Evolutionary conservation across 306 rosid genomes (phyloP).

Genomic region (Cucurbita pepo): DNA sequence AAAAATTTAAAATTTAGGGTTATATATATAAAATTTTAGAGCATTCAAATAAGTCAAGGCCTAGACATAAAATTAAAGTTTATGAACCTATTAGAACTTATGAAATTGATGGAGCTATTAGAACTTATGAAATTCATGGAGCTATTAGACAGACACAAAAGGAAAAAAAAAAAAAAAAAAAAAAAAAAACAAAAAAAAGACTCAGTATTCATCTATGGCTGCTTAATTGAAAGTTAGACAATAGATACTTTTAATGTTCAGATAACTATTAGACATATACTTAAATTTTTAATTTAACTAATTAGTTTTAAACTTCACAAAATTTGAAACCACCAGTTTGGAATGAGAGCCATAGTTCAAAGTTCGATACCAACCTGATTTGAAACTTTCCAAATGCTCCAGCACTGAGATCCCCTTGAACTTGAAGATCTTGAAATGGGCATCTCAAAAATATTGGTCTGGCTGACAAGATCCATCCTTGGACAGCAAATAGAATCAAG

Average conservation of each 20-base stretch:
- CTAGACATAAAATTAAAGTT: too few relatives aligned
- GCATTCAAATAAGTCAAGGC: neutral
- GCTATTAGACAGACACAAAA: too few relatives aligned
- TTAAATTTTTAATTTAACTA: neutral
- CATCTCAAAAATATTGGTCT: conserved; percentile 63
- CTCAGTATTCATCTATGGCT: too few relatives aligned
- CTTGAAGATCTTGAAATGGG: conserved; percentile 81
- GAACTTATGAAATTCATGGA: too few relatives aligned
- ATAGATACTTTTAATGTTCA: neutral
- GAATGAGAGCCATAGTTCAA: neutral
- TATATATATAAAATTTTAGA: neutral
- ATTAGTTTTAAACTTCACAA: neutral
- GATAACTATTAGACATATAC: neutral
- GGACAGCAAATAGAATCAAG: conserved; percentile 71
- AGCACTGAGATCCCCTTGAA: conserved; percentile 65
- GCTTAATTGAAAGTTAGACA: neutral
- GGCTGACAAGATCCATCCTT: conserved; percentile 94
- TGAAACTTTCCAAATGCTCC: conserved; percentile 98
- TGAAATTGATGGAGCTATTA: neutral
- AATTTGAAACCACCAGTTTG: neutral
- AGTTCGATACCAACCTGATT: conserved; percentile 32
- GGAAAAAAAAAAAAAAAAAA: too few relatives aligned
- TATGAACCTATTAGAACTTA: neutral
- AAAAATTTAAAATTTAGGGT: neutral
- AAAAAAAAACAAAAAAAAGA: too few relatives aligned